Conservation (phyloP, 345 rosid genomes). For the Citrus unshiu region DNA sequence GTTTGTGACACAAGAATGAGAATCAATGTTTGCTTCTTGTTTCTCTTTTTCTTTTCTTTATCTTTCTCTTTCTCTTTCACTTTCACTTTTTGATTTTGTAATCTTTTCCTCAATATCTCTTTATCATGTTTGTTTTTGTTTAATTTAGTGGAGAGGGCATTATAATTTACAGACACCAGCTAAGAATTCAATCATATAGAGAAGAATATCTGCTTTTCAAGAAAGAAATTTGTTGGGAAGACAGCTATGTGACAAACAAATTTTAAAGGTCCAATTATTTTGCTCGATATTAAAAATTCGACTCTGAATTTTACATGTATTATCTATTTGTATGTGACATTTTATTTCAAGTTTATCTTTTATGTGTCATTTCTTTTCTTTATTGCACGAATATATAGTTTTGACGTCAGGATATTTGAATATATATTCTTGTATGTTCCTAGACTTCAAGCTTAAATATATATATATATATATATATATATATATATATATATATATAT, state of each 20-base stretch:
- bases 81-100: neutral
- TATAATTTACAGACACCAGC: neutral
- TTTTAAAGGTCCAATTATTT: neutral
- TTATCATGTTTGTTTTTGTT: neutral
- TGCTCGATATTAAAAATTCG: neutral
- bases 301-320: too few species aligned
- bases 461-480: too few species aligned
- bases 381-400: too few species aligned
- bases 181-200: constrained; percentile 9
- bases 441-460: too few species aligned
- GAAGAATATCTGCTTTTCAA: too few species aligned
- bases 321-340: too few species aligned
- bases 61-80: neutral
- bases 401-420: too few species aligned
- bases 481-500: too few species aligned
- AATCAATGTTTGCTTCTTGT: constrained; percentile 9
- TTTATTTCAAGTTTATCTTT: too few species aligned
- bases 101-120: constrained; percentile 6
- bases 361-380: too few species aligned
- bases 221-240: neutral
- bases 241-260: constrained; percentile 2
- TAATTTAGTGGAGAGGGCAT: constrained; percentile 32
- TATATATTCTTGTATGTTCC: too few species aligned
- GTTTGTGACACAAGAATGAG: constrained; percentile 4
- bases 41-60: neutral